Percentiles rank a stretch among this genome's conserved stretches.
Evolutionary conservation across 2,329 filamentous ascomycete genomes (phyloP).

Genomic region (Mollisia scopiformis): DNA sequence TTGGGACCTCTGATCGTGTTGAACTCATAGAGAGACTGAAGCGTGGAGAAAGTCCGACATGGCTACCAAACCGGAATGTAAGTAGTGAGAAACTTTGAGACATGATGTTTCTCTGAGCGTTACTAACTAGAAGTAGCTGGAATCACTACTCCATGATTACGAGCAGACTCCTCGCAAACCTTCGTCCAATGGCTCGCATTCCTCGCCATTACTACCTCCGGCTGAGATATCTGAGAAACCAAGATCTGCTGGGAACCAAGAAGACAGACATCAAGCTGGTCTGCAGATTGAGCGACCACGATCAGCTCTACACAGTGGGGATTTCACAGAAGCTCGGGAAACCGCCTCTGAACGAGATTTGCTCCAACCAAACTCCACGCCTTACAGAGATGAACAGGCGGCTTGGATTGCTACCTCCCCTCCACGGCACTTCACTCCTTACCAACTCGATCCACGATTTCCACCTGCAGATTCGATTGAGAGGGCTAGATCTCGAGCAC

Average conservation of each 20-base stretch:
- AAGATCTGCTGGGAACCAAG: slow-evolving; percentile 39
- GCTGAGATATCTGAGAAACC: slow-evolving; percentile 37
- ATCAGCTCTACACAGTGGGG: slow-evolving; percentile 72
- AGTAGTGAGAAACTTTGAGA: slow-evolving; percentile 20
- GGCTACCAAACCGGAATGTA: slow-evolving; percentile 69
- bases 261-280: slow-evolving; percentile 54
- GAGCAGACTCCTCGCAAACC: slow-evolving; percentile 31
- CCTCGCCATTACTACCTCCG: slow-evolving; percentile 39
- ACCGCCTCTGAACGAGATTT: slow-evolving; percentile 9
- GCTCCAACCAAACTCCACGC: slow-evolving; percentile 11
- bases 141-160: slow-evolving; percentile 33
- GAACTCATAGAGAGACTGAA: slow-evolving; percentile 87
- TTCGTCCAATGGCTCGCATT: slow-evolving; percentile 17
- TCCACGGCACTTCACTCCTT: slow-evolving; percentile 53
- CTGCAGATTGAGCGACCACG: slow-evolving; percentile 78
- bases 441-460: slow-evolving; percentile 44
- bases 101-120: not conserved
- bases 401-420: slow-evolving; percentile 60
- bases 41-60: slow-evolving; percentile 73
- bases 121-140: slow-evolving; percentile 27
- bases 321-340: slow-evolving; percentile 54
- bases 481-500: slow-evolving; percentile 38
- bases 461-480: slow-evolving; percentile 25
- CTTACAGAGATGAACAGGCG: slow-evolving; percentile 22
- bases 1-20: slow-evolving; percentile 59